Base-by-base conservation (phyloP, 371 early-diverging fungal genomes). In the Sporodiniella umbellata region DNA sequence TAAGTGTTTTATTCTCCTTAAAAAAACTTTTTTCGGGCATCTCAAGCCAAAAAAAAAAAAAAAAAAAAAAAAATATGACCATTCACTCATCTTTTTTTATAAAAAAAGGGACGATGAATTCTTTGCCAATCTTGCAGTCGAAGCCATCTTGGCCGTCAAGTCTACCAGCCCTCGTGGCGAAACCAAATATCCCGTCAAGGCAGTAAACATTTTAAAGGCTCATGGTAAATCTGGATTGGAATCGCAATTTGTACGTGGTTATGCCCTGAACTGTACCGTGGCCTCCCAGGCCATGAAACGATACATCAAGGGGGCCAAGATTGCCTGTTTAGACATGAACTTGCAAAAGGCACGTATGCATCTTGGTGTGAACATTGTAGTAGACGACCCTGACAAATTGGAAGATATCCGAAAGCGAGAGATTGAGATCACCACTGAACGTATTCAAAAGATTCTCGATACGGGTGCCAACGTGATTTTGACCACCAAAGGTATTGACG, bases 401-500 rank as follows among this genome's bases (percentile, higher is more conserved):
- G 30, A 28, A 28, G 30, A 28, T 28, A 28, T 28, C 30, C 4
- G 99, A 61, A 88, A 92, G 72, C 84, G 96, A 56, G 99, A 99
- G 60, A 72, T 91, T 50, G 96, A 94, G 30, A 28, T 28, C 30
- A 28, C 30, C 1, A 86, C 90, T 14, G 99, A 98, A 65, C 87
- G 97, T 39, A 93, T 97, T 54, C 79, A 95, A 66, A 95, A 95
- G 81, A 96, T 99, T 59, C 72, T 99, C 38, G 93, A 78, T 17
- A 85, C 98, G 3, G 99, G 99, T 21, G 99, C 98, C 51, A 99
- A 96, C 62, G 99, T 99, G 25, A 88, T 99, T 42, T 73, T 99
- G 52, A 98, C 98, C 24, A 99, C 99, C 40, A 98, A 98, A 75
- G 99, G 99, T 49, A 98, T 99, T 66, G 99, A 99, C 75, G 99